These are phyloP conservation scores for Ogataea populi-albae DNA, from an alignment of 805 yeast genomes.

Conservation along the genomic window DNA sequence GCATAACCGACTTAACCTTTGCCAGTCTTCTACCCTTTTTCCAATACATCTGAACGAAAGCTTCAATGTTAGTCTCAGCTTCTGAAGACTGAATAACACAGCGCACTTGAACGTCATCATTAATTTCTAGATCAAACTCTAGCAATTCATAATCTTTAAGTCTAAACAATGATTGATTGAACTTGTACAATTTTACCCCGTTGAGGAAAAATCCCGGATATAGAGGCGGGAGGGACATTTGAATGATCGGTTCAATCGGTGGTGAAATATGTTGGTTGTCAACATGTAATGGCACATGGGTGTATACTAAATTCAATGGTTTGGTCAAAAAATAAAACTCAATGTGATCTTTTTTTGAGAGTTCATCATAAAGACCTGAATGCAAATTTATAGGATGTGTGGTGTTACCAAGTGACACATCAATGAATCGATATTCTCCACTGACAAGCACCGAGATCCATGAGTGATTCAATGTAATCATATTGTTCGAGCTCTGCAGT, in stretches of 20 bases:
- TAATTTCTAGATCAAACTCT: conserved; percentile 74
- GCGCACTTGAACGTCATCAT: conserved; percentile 65
- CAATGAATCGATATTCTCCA: conserved; percentile 78
- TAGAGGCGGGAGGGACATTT: conserved; percentile 79
- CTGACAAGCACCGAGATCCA: conserved; percentile 83
- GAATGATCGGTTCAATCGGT: conserved; percentile 72
- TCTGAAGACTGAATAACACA: conserved; percentile 48
- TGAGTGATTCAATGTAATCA: conserved; percentile 68
- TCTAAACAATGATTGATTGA: conserved; percentile 72
- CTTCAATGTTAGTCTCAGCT: conserved; percentile 42
- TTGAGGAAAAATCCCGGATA: conserved; percentile 74
- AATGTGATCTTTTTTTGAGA: conserved; percentile 16
- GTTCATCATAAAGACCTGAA: conserved; percentile 34
- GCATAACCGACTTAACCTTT: conserved; percentile 77
- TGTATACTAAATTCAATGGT: conserved; percentile 72
- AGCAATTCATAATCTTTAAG: conserved; percentile 72
- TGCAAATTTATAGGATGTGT: conserved; percentile 50
- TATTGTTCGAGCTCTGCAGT: conserved; percentile 30
- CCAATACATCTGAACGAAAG: conserved; percentile 81
- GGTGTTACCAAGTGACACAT: conserved; percentile 62
- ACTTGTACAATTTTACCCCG: conserved; percentile 58
- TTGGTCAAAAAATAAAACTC: conserved; percentile 70
- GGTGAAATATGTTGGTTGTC: conserved; percentile 86
- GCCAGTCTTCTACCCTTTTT: conserved; percentile 60
- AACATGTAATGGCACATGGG: conserved; percentile 80